Percentiles rank a stretch among this genome's conserved stretches.
These are phyloP conservation scores for Benincasa hispida DNA, from an alignment of 306 rosid species.

Conservation along the genomic window DNA sequence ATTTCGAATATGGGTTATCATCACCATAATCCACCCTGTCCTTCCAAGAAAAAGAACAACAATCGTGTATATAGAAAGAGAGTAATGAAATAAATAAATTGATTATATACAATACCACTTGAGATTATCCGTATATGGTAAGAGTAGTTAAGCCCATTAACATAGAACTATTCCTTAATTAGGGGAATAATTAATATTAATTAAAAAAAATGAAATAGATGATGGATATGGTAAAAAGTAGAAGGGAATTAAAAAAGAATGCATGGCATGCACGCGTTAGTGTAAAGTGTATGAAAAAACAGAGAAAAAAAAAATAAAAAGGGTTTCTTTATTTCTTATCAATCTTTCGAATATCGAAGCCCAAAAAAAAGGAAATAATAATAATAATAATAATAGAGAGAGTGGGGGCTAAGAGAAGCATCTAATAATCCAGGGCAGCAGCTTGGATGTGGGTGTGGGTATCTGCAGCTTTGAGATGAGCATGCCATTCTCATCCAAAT, in stretches of 20 bases:
- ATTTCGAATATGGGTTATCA: too few species aligned
- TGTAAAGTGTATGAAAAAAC: slow-evolving; percentile 8
- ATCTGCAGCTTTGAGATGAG: slow-evolving; percentile 63
- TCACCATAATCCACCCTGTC: too few species aligned
- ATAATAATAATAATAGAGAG: neutral
- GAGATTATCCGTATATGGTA: neutral
- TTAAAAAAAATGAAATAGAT: too few species aligned
- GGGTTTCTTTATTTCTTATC: slow-evolving; percentile 10
- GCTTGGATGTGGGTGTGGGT: slow-evolving; percentile 11
- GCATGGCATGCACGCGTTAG: slow-evolving; percentile 27
- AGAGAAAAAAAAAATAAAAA: too few species aligned
- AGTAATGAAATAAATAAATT: too few species aligned
- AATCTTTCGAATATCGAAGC: slow-evolving; percentile 21
- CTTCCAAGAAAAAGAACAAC: too few species aligned
- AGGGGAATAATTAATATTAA: neutral
- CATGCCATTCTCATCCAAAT: slow-evolving; percentile 68
- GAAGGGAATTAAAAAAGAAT: neutral
- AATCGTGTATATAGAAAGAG: too few species aligned
- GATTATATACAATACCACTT: too few species aligned
- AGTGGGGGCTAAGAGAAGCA: slow-evolving; percentile 22
- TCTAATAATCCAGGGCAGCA: slow-evolving; percentile 31
- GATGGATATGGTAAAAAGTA: slow-evolving; percentile 13
- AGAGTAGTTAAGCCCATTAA: neutral
- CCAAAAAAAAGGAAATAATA: neutral
- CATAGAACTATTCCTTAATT: neutral